Conservation (phyloP, 2,329 filamentous ascomycete genomes). For the Simplicillium sp. region DNA sequence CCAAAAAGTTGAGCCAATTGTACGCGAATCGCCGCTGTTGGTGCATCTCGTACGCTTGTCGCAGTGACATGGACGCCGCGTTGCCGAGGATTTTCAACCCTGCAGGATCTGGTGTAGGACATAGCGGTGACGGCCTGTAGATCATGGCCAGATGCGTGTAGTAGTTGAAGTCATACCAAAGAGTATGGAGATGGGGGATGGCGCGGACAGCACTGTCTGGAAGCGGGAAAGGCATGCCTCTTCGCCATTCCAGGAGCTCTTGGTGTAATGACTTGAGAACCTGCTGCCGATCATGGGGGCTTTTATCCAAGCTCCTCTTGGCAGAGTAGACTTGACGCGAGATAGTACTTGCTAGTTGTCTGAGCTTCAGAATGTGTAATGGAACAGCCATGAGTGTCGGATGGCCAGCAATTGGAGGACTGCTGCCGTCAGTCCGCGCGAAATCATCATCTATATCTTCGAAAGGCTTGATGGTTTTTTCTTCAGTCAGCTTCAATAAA, state of each 20-base stretch:
- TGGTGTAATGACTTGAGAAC: conserved; percentile 25
- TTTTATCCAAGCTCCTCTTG: conserved; percentile 8
- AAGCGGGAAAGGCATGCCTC: conserved; percentile 32
- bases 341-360: conserved; percentile 31
- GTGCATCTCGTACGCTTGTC: conserved; percentile 27
- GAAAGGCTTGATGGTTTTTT: conserved; percentile 20
- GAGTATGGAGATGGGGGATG: conserved; percentile 31
- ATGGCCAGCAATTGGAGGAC: too few relatives aligned
- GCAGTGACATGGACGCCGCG: conserved; percentile 31
- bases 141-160: conserved; percentile 34
- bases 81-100: conserved; percentile 26
- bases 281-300: conserved; percentile 16
- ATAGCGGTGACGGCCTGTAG: conserved; percentile 33
- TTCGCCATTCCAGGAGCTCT: conserved; percentile 33
- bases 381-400: conserved; percentile 28
- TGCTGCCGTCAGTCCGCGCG: too few relatives aligned
- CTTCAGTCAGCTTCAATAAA: too few relatives aligned
- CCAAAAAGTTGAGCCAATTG: conserved; percentile 31
- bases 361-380: conserved; percentile 28
- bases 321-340: conserved; percentile 25
- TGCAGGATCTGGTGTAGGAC: conserved; percentile 22
- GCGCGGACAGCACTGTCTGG: conserved; percentile 24
- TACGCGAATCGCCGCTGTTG: conserved; percentile 28
- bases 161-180: conserved; percentile 38
- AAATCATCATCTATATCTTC: too few relatives aligned